Evolutionary conservation across 1,139 yeast species (phyloP), one percentile per base, ranked within the genome.

Genomic region (Saccharomyces hybrid): DNA sequence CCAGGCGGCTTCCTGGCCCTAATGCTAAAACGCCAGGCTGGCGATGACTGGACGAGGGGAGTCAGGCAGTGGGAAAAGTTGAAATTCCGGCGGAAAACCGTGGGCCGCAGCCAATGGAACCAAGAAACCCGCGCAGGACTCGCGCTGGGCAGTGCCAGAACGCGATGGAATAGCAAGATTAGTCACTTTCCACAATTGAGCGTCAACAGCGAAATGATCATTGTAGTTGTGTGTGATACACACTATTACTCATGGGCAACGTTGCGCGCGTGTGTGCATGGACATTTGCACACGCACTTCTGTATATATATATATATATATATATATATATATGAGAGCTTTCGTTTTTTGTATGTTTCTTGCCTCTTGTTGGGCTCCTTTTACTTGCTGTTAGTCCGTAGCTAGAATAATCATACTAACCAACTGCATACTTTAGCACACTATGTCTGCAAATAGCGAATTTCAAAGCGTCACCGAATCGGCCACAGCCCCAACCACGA

Each of bases 381-480:
- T 41, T 0, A 16, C 26, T 41, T 41, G 25, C n/a, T 31, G 1
- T 31, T 31, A 31, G 34, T 14, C 25, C 1, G 20, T 2, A 14
- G 7, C 5, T 46, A 38, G 52, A 44, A 49, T 52, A 38, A 50
- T 16, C 27, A 26, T 20, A 16, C 14, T 27, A 32, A 0, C 25
- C 11, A 20, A 26, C 25, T 23, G 14, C 14, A 49, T 11, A 49
- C 14, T 23, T 16, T 23, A 16, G 23, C 46, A 41, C 26, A 49
- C 16, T 5, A 46, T 49, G 54, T 16, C 26, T 44, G 49, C 44
- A 30, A 49, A n/a, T 31, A 52, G 47, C 16, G 52, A 53, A 14
- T 53, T 50, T 20, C 55, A 53, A 32, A 25, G 47, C 11, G 55
- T 53, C 9, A 53, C 55, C 4, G 55, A 53, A 31, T 46, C 51